These are phyloP conservation scores for Tolypocladium endophyticum DNA, from an alignment of 2,329 filamentous ascomycete genomes.

Conservation along the genomic window DNA sequence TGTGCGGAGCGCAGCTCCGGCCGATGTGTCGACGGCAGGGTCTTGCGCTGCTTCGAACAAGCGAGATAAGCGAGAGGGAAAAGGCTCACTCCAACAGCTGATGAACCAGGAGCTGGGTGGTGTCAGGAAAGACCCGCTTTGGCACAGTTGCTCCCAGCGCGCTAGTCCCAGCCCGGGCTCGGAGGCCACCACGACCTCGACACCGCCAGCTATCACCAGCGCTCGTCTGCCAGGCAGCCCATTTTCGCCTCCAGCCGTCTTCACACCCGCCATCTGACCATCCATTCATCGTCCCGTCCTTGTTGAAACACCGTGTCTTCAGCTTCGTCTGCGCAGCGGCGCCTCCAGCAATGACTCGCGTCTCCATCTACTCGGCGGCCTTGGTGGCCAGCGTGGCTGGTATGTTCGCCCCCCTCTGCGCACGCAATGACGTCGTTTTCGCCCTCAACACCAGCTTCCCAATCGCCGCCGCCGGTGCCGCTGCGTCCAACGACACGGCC, in stretches of 20 bases:
- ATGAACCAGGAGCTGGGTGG: neutral
- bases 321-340: neutral
- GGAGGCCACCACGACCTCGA: neutral
- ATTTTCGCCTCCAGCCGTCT: neutral
- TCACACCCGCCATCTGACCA: neutral
- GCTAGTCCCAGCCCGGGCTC: neutral
- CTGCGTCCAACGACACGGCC: neutral
- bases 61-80: neutral
- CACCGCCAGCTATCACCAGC: neutral
- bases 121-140: neutral
- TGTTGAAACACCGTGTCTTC: neutral
- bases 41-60: neutral
- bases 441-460: neutral
- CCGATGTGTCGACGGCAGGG: neutral
- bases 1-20: neutral
- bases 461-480: neutral
- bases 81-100: neutral
- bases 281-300: neutral
- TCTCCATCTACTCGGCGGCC: conserved; percentile 30
- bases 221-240: neutral
- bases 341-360: conserved; percentile 27
- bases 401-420: conserved; percentile 18
- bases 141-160: neutral
- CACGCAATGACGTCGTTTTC: conserved; percentile 14
- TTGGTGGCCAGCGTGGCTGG: conserved; percentile 31